Evolutionary conservation across 129 eudicot genomes (phyloP).

Genomic region (Arctium lappa): DNA sequence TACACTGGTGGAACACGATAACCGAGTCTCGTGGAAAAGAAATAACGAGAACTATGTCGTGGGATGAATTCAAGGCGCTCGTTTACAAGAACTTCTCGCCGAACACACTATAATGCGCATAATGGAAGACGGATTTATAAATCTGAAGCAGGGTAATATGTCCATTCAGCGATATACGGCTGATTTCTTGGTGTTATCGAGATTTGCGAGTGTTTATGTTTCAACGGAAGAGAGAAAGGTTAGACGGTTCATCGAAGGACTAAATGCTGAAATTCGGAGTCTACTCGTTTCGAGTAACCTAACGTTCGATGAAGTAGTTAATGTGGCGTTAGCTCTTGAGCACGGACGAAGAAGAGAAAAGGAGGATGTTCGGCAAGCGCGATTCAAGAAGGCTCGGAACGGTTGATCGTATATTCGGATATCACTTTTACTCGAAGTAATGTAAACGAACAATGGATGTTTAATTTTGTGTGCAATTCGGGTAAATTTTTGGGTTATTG

Average conservation of each 20-base stretch:
- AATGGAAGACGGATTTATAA: neutral
- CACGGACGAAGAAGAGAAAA: neutral
- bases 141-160: neutral
- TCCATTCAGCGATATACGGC: neutral
- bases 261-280: neutral
- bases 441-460: too few species aligned
- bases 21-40: neutral
- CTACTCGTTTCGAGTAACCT: neutral
- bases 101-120: neutral
- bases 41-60: neutral
- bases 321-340: neutral
- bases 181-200: neutral
- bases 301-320: neutral
- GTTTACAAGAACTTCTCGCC: neutral
- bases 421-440: too few species aligned
- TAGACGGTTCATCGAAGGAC: neutral
- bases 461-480: too few species aligned
- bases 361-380: too few species aligned
- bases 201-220: neutral
- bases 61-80: neutral
- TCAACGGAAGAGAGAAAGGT: neutral
- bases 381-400: too few species aligned
- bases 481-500: too few species aligned
- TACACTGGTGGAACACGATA: neutral
- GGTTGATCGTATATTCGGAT: too few species aligned